Conservation (phyloP, 495 filamentous ascomycete species). For the Aspergillus cristatus region DNA sequence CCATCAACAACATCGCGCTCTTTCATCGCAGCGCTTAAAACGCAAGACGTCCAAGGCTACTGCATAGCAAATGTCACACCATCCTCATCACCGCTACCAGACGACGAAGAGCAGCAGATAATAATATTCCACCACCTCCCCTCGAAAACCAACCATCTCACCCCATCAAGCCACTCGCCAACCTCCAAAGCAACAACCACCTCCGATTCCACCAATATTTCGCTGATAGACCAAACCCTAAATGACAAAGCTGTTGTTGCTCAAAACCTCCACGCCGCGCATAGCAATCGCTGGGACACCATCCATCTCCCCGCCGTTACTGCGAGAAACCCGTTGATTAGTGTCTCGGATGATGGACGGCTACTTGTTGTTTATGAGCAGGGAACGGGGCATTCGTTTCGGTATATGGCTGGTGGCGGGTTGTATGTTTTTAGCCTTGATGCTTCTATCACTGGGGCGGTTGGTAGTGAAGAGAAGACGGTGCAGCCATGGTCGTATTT, state of each 20-base stretch:
- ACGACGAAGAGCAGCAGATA: not conserved
- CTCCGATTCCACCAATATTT: not conserved
- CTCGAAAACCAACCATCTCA: conserved; percentile 2
- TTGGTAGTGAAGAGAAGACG: not conserved
- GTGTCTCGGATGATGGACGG: conserved; percentile 8
- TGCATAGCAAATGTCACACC: conserved; percentile 7
- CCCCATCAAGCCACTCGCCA: not conserved
- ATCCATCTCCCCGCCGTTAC: conserved; percentile 11
- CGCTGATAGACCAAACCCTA: not conserved
- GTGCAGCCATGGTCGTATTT: conserved; percentile 3
- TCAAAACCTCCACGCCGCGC: conserved; percentile 4
- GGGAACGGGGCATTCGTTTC: conserved; percentile 5
- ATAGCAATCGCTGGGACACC: conserved; percentile 4
- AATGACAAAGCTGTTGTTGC: not conserved
- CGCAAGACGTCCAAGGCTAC: conserved; percentile 5
- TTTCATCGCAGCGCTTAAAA: conserved; percentile 11
- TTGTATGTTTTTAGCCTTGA: conserved; percentile 10
- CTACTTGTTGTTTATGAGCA: conserved; percentile 12
- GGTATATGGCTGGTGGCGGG: conserved; percentile 7
- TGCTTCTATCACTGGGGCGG: not conserved
- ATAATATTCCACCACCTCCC: conserved; percentile 6
- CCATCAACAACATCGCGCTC: not conserved
- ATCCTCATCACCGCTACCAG: not conserved
- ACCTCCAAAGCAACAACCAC: not conserved
- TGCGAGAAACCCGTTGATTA: conserved; percentile 9